Conservation (phyloP, 1,284 basidiomycete genomes). For the Violaceomyces palustris region DNA sequence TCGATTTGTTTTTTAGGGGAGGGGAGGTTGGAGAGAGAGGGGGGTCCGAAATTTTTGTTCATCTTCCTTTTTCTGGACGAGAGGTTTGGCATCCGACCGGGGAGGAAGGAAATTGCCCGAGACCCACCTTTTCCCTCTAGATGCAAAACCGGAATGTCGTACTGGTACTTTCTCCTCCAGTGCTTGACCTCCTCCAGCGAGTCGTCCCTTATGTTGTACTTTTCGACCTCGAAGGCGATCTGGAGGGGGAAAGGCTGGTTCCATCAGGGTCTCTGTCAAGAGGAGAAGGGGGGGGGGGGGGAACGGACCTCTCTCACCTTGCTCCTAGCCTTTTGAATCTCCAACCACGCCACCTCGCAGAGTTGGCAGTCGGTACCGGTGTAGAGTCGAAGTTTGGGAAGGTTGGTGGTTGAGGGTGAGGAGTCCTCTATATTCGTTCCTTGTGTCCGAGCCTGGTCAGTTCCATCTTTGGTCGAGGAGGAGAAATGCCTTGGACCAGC, state of each 20-base stretch:
- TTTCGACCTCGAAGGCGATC: constrained; percentile 25
- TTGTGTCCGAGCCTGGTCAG: no score
- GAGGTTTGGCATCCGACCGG: no score
- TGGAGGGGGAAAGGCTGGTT: neutral
- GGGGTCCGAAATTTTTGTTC: no score
- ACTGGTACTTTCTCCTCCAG: constrained; percentile 51
- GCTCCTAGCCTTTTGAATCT: constrained; percentile 26
- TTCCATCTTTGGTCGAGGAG: no score
- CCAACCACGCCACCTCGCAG: constrained; percentile 40
- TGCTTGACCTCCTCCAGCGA: constrained; percentile 20
- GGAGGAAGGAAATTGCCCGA: no score
- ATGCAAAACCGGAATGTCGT: constrained; percentile 49
- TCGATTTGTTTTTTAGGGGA: no score
- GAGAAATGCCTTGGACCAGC: no score
- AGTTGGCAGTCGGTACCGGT: constrained; percentile 48
- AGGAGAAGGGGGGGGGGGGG: neutral
- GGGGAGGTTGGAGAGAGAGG: no score
- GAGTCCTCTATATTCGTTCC: no score
- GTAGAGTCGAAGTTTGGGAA: constrained; percentile 35
- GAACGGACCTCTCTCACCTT: no score
- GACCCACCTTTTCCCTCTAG: constrained; percentile 18
- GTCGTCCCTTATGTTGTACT: constrained; percentile 49
- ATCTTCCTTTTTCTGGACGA: no score
- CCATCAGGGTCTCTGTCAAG: neutral
- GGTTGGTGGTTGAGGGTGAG: neutral